Conservation (phyloP, 2,329 filamentous ascomycete genomes). For the Talaromyces rugulosus region DNA sequence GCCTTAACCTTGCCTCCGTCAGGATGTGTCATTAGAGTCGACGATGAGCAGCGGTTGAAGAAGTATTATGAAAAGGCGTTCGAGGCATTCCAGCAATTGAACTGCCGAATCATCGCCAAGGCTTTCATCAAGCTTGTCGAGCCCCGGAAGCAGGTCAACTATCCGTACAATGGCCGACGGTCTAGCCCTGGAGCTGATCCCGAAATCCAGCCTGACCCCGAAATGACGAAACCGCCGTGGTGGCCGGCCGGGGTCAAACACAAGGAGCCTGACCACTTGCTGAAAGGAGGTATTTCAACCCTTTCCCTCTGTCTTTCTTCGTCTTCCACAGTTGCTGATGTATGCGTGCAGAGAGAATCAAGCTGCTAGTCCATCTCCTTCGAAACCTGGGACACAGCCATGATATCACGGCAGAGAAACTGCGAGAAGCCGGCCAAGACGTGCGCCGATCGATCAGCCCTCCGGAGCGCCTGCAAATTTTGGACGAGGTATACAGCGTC, state of each 20-base stretch:
- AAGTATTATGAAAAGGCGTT: slow-evolving; percentile 38
- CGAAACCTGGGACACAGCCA: slow-evolving; percentile 33
- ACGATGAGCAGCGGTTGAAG: slow-evolving; percentile 22
- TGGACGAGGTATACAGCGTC: slow-evolving; percentile 40
- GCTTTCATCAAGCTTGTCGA: slow-evolving; percentile 41
- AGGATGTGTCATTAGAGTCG: slow-evolving; percentile 19
- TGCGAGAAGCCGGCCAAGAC: slow-evolving; percentile 37
- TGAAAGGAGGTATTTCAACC: slow-evolving; percentile 35
- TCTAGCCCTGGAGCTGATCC: slow-evolving; percentile 16
- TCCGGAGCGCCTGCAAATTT: slow-evolving; percentile 28
- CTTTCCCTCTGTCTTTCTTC: background rate
- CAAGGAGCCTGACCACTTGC: slow-evolving; percentile 43
- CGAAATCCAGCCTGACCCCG: slow-evolving; percentile 30
- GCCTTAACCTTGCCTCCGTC: slow-evolving; percentile 29
- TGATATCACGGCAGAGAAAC: slow-evolving; percentile 33
- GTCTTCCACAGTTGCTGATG: background rate
- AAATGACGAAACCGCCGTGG: slow-evolving; percentile 38
- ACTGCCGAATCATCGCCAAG: slow-evolving; percentile 39
- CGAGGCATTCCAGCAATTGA: slow-evolving; percentile 38
- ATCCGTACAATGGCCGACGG: slow-evolving; percentile 42
- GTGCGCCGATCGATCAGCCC: slow-evolving; percentile 35
- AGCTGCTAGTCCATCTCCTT: slow-evolving; percentile 37
- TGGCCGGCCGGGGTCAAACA: slow-evolving; percentile 38
- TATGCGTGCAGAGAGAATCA: slow-evolving; percentile 29
- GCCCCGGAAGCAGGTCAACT: slow-evolving; percentile 41